These are phyloP conservation scores for Rosa hybrid DNA, from an alignment of 331 rosid species.

Conservation along the genomic window DNA sequence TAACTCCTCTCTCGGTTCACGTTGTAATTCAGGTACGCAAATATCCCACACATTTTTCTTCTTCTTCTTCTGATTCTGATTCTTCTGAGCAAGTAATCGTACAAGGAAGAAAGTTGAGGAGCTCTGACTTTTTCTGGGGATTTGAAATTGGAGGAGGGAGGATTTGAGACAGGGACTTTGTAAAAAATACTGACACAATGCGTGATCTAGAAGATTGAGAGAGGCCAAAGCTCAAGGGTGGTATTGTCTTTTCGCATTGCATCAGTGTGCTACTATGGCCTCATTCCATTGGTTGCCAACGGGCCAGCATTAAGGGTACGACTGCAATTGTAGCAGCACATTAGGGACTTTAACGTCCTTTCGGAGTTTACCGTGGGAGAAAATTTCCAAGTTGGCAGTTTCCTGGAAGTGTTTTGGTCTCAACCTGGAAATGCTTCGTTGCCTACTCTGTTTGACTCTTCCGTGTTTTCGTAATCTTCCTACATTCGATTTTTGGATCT, in stretches of 20 bases:
- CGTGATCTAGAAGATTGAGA: background rate
- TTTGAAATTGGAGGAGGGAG: slow-evolving; percentile 7
- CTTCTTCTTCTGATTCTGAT: background rate
- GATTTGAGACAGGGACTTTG: background rate
- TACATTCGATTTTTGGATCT: no score
- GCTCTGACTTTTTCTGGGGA: slow-evolving; percentile 17
- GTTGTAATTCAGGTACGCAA: slow-evolving; percentile 94
- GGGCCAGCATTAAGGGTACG: background rate
- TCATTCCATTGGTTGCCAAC: background rate
- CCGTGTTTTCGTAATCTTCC: no score
- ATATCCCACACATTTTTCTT: slow-evolving; percentile 89
- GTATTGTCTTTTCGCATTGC: background rate
- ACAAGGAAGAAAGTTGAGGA: background rate
- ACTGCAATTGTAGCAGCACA: no score
- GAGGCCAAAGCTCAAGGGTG: background rate
- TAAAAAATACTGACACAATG: background rate
- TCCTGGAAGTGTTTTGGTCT: background rate
- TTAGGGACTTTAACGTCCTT: no score
- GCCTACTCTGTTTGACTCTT: no score
- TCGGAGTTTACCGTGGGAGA: no score
- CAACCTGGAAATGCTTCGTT: no score
- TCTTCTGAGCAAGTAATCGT: no score
- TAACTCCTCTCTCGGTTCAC: slow-evolving; percentile 78
- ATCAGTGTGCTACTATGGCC: slow-evolving; percentile 20
- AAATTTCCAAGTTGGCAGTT: background rate